These are phyloP conservation scores for Colletotrichum melonis DNA, from an alignment of 2,329 filamentous ascomycete species.

Conservation along the genomic window DNA sequence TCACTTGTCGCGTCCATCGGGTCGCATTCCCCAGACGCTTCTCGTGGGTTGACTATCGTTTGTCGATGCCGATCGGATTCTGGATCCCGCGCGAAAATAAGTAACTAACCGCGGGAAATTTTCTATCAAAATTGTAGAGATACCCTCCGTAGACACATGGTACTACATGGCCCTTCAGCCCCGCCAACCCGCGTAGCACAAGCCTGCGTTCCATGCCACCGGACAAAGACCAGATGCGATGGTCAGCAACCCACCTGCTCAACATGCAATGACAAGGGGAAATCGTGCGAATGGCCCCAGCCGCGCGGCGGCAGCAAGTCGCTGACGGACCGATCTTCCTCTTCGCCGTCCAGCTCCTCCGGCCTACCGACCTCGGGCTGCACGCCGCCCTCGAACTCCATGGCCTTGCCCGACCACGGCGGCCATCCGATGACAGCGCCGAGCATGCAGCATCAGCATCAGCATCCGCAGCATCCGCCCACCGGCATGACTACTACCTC, in stretches of 20 bases:
- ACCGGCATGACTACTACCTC: slow-evolving; percentile 4
- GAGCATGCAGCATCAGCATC: not conserved
- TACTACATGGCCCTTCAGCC: slow-evolving; percentile 22
- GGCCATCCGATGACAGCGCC: not conserved
- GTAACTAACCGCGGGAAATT: slow-evolving; percentile 1
- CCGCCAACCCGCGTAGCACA: slow-evolving; percentile 31
- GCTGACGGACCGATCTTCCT: not conserved
- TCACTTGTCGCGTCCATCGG: not conserved
- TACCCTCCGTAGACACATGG: slow-evolving; percentile 31
- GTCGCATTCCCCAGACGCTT: not conserved
- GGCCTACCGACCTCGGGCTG: not conserved
- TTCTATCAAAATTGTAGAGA: slow-evolving; percentile 2
- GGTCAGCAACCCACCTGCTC: slow-evolving; percentile 24
- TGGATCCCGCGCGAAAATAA: not conserved
- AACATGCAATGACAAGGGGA: slow-evolving; percentile 23
- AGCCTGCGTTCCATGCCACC: slow-evolving; percentile 27
- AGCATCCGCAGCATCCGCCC: not conserved
- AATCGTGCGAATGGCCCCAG: slow-evolving; percentile 22
- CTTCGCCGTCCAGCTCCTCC: not conserved
- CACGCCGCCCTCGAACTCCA: not conserved
- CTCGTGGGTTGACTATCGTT: not conserved
- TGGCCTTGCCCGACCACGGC: not conserved
- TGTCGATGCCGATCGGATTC: not conserved
- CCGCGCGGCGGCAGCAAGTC: not conserved
- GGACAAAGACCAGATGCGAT: slow-evolving; percentile 30